Percentiles rank a stretch among this genome's conserved stretches.
Evolutionary conservation across 2,329 filamentous ascomycete species (phyloP).

Genomic region (Arthrobotrys entomopaga): DNA sequence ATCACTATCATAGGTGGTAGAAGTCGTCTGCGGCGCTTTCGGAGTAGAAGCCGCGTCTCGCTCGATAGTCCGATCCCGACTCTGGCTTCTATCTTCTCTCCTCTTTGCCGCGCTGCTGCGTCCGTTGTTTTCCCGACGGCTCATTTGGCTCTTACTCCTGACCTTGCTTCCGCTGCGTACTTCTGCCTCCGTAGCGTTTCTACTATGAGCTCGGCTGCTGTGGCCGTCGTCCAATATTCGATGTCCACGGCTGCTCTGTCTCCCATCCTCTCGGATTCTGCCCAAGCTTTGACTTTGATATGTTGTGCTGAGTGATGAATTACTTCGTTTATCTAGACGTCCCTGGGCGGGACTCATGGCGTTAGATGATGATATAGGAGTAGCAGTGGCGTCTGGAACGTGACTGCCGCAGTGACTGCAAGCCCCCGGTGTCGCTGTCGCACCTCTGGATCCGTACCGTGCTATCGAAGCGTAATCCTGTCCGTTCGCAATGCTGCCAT

Average conservation of each 20-base stretch:
- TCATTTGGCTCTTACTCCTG: conserved; percentile 41
- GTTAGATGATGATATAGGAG: conserved; percentile 13
- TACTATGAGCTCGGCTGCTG: conserved; percentile 27
- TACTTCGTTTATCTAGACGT: conserved; percentile 37
- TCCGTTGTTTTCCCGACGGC: conserved; percentile 38
- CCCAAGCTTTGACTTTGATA: conserved; percentile 48
- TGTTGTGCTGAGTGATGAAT: conserved; percentile 37
- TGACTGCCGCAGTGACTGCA: conserved; percentile 54
- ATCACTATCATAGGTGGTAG: conserved; percentile 51
- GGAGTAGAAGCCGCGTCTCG: conserved; percentile 40
- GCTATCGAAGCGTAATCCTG: conserved; percentile 46
- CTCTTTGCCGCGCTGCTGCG: conserved; percentile 29
- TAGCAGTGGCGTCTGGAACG: conserved; percentile 16
- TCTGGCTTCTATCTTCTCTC: conserved; percentile 49
- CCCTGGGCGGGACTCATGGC: conserved; percentile 22
- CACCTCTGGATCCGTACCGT: conserved; percentile 44
- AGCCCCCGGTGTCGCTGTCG: conserved; percentile 44
- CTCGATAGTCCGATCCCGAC: conserved; percentile 46
- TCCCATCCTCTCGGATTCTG: conserved; percentile 47
- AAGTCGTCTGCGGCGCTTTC: conserved; percentile 49
- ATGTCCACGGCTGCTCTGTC: conserved; percentile 48
- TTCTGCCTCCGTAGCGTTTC: conserved; percentile 25
- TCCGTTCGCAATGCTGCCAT: conserved; percentile 43
- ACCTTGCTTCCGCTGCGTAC: conserved; percentile 48
- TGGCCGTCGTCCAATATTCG: conserved; percentile 23